phyloP scores from a whole-genome alignment of 306 rosid species.

The Trifolium subterraneum region DNA sequence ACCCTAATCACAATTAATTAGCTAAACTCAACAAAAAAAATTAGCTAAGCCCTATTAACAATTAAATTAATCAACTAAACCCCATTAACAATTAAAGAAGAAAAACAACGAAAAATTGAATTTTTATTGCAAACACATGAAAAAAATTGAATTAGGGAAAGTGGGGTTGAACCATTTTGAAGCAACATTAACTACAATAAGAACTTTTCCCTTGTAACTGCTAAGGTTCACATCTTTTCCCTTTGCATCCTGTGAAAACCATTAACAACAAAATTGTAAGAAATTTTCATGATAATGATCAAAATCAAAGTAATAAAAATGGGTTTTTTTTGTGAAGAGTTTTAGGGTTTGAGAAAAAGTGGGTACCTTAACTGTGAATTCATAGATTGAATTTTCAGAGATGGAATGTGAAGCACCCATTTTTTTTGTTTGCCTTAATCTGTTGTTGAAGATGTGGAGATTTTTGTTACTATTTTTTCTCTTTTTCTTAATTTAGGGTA shows the following conservation, averaged over 20 bases:
- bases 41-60: not conserved
- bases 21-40: constrained; percentile 14
- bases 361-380: constrained; percentile 77
- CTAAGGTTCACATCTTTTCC: constrained; percentile 77
- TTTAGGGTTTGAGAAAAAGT: not conserved
- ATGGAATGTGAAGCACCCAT: constrained; percentile 79
- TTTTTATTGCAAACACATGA: constrained; percentile 2
- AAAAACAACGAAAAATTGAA: constrained; percentile 5
- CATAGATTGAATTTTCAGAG: constrained; percentile 64
- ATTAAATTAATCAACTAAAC: constrained; percentile 17
- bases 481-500: not conserved
- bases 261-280: constrained; percentile 2
- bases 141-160: not conserved
- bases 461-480: not conserved
- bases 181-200: constrained; percentile 90
- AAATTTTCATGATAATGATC: not conserved
- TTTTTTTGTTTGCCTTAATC: not conserved
- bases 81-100: constrained; percentile 22
- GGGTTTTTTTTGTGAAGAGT: not conserved
- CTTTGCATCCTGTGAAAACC: constrained; percentile 58
- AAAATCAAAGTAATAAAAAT: constrained; percentile 9
- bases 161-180: constrained; percentile 67
- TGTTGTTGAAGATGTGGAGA: not conserved
- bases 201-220: constrained; percentile 73
- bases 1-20: constrained; percentile 12